Evolutionary conservation across 202 grass and related monocot species (phyloP).

Genomic region (Bolboschoenoplectus hybrid): DNA sequence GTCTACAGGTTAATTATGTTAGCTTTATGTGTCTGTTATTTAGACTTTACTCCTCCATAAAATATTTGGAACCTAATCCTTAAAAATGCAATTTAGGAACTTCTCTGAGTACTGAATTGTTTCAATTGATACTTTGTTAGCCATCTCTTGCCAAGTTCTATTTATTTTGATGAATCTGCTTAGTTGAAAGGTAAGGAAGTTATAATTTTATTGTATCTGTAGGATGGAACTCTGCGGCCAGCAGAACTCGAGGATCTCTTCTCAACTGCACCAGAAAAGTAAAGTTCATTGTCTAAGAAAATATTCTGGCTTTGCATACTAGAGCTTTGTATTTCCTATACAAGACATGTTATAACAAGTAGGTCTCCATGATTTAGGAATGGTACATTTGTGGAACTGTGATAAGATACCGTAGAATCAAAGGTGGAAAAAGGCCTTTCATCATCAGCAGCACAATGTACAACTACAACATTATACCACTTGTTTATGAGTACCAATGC

Average conservation of each 20-base stretch:
- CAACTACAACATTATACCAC: slow-evolving; percentile 11
- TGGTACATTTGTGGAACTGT: background rate
- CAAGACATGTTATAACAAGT: slow-evolving; percentile 22
- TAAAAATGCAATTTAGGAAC: background rate
- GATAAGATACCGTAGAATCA: slow-evolving; percentile 25
- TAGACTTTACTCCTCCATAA: slow-evolving; percentile 22
- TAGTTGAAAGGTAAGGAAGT: background rate
- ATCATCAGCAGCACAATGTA: background rate
- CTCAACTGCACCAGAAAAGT: slow-evolving; percentile 93
- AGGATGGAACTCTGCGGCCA: slow-evolving; percentile 89
- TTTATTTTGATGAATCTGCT: slow-evolving; percentile 7
- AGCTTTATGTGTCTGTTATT: background rate
- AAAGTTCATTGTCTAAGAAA: slow-evolving; percentile 24
- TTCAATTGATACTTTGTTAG: background rate
- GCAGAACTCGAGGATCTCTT: slow-evolving; percentile 95
- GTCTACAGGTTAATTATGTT: slow-evolving; percentile 15
- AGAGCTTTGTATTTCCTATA: background rate
- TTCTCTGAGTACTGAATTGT: background rate
- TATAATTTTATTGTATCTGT: slow-evolving; percentile 29
- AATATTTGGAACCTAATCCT: background rate
- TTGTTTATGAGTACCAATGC: background rate
- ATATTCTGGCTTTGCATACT: slow-evolving; percentile 13
- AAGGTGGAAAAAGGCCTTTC: background rate
- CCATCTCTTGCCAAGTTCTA: background rate
- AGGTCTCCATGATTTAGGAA: background rate